Conservation (phyloP, 2,329 filamentous ascomycete genomes). For the Zymoseptoria crescenta region DNA sequence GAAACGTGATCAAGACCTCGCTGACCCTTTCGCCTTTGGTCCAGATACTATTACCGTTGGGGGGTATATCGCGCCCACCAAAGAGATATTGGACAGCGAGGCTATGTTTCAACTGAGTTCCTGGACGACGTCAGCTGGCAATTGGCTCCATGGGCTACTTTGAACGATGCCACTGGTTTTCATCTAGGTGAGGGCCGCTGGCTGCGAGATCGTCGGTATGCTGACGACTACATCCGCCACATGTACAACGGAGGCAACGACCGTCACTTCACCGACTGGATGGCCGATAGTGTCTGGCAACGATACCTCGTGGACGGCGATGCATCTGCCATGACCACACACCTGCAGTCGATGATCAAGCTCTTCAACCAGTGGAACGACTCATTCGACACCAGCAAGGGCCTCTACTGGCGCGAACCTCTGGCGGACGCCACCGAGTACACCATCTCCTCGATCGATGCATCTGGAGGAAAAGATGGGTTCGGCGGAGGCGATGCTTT, state of each 20-base stretch:
- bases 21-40: too few species aligned
- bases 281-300: constrained; percentile 35
- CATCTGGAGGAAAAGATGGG: constrained; percentile 34
- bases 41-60: constrained; percentile 36
- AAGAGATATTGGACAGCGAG: constrained; percentile 35
- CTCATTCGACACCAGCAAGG: constrained; percentile 33
- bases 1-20: too few species aligned
- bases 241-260: constrained; percentile 36
- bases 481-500: constrained; percentile 37
- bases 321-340: constrained; percentile 23
- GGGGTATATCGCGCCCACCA: constrained; percentile 39
- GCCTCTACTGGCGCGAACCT: constrained; percentile 38
- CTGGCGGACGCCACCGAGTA: constrained; percentile 40
- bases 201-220: constrained; percentile 38
- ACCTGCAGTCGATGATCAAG: constrained; percentile 32
- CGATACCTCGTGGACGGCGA: constrained; percentile 38
- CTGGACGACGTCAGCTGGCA: constrained; percentile 40
- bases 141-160: constrained; percentile 34
- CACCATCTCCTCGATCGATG: constrained; percentile 39
- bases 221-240: constrained; percentile 38
- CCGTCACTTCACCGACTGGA: constrained; percentile 39
- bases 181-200: constrained; percentile 40
- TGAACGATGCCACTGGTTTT: constrained; percentile 40
- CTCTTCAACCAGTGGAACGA: constrained; percentile 35
- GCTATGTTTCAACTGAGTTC: constrained; percentile 40